phyloP scores from a whole-genome alignment of 129 eudicot genomes.

The Flaveria ramosissima region DNA sequence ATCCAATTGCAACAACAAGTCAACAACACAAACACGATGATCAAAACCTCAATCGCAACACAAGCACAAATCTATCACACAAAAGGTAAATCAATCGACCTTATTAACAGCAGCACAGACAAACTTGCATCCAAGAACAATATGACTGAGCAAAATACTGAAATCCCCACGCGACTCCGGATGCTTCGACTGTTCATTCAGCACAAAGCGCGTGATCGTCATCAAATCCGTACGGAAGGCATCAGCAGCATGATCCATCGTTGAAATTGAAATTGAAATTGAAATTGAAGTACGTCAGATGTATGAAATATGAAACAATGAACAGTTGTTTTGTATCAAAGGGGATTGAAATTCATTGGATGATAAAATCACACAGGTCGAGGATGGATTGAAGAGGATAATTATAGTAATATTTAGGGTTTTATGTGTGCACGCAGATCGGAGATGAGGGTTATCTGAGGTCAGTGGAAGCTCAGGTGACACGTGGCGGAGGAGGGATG shows the following conservation, averaged over 20 bases:
- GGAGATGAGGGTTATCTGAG: constrained; percentile 43
- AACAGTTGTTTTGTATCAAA: too few species aligned
- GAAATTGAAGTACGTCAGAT: too few species aligned
- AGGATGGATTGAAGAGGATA: constrained; percentile 4
- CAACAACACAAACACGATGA: too few species aligned
- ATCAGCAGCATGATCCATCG: constrained; percentile 94
- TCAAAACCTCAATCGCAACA: too few species aligned
- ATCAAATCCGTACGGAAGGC: constrained; percentile 89
- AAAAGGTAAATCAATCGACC: constrained; percentile 33
- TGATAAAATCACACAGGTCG: constrained; percentile 35
- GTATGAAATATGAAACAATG: too few species aligned
- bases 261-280: too few species aligned
- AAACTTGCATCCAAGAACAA: constrained; percentile 98
- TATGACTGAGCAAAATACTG: constrained; percentile 80
- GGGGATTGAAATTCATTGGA: constrained; percentile 35
- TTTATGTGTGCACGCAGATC: too few species aligned
- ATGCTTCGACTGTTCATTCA: constrained; percentile 83
- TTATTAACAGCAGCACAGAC: constrained; percentile 95
- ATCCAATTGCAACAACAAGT: too few species aligned
- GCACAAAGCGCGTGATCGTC: constrained; percentile 83
- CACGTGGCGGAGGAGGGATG: constrained; percentile 43
- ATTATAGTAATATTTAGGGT: not conserved
- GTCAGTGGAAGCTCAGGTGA: constrained; percentile 42
- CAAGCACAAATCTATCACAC: too few species aligned
- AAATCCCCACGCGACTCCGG: constrained; percentile 99